These are phyloP conservation scores for Paramicrosporidium saccamoebae DNA, from an alignment of 371 early-diverging fungal genomes.

Conservation along the genomic window DNA sequence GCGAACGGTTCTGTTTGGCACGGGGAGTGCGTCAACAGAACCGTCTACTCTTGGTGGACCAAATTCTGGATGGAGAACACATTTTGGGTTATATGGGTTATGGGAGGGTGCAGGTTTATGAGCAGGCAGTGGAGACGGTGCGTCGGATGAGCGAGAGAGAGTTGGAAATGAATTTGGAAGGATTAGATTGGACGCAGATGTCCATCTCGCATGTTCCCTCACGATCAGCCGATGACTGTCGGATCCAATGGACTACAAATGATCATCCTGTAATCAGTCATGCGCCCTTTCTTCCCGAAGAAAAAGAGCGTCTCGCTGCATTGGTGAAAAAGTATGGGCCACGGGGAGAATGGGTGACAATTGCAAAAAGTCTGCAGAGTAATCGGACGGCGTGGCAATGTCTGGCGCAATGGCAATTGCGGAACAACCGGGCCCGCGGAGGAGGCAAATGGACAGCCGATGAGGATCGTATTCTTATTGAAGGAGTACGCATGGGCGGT, in stretches of 20 bases:
- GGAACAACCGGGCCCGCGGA: conserved; percentile 8
- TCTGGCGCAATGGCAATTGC: conserved; percentile 23
- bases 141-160: conserved; percentile 9
- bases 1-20: conserved; percentile 9
- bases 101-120: conserved; percentile 1
- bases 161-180: conserved; percentile 17
- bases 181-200: conserved; percentile 27
- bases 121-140: conserved; percentile 5
- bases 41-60: conserved; percentile 6
- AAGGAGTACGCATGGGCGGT: conserved; percentile 19
- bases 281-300: conserved; percentile 18
- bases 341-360: conserved; percentile 6
- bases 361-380: conserved; percentile 9
- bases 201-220: conserved; percentile 17
- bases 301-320: conserved; percentile 10
- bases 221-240: conserved; percentile 22
- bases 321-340: conserved; percentile 9
- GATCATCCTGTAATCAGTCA: conserved; percentile 47
- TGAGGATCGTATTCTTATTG: conserved; percentile 15
- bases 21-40: conserved; percentile 9
- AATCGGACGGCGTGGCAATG: conserved; percentile 42
- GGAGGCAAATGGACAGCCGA: conserved; percentile 17
- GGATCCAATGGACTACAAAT: conserved; percentile 46
- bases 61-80: conserved; percentile 6
- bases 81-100: conserved; percentile 5